These are phyloP conservation scores for Glycine soja DNA, from an alignment of 306 rosid genomes.

Conservation along the genomic window DNA sequence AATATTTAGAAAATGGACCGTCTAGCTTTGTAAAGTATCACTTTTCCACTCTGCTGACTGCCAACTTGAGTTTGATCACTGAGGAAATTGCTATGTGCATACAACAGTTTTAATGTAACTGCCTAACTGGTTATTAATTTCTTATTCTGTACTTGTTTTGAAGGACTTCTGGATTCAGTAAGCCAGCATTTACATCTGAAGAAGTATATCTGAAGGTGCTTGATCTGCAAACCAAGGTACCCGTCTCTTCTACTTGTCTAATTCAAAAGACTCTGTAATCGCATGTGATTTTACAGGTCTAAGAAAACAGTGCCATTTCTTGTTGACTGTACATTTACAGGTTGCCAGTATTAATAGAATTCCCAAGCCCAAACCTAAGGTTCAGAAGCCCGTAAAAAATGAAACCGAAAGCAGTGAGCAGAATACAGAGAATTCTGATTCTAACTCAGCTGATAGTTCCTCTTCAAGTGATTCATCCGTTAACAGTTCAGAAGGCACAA, in stretches of 20 bases:
- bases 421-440: constrained; percentile 50
- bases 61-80: constrained; percentile 10
- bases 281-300: constrained; percentile 34
- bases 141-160: constrained; percentile 39
- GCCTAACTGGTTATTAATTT: constrained; percentile 2
- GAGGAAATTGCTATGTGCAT: constrained; percentile 27
- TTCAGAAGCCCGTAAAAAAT: constrained; percentile 67
- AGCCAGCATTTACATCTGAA: constrained; percentile 83
- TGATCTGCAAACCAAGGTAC: constrained; percentile 82
- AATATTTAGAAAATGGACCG: too few relatives aligned
- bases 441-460: constrained; percentile 59
- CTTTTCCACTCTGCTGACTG: constrained; percentile 1
- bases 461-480: constrained; percentile 52
- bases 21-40: too few relatives aligned
- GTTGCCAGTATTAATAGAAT: constrained; percentile 74
- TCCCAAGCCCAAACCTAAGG: constrained; percentile 91
- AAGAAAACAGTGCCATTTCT: constrained; percentile 3
- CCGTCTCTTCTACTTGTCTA: constrained; percentile 26
- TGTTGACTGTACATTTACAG: constrained; percentile 48
- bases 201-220: constrained; percentile 72
- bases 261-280: background rate
- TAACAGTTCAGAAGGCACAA: constrained; percentile 48
- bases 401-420: constrained; percentile 64
- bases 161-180: constrained; percentile 73
- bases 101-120: background rate